Percentiles rank a stretch among this genome's conserved stretches.
Conservation (phyloP, 2,329 filamentous ascomycete species). For the Xylaria sp. region DNA sequence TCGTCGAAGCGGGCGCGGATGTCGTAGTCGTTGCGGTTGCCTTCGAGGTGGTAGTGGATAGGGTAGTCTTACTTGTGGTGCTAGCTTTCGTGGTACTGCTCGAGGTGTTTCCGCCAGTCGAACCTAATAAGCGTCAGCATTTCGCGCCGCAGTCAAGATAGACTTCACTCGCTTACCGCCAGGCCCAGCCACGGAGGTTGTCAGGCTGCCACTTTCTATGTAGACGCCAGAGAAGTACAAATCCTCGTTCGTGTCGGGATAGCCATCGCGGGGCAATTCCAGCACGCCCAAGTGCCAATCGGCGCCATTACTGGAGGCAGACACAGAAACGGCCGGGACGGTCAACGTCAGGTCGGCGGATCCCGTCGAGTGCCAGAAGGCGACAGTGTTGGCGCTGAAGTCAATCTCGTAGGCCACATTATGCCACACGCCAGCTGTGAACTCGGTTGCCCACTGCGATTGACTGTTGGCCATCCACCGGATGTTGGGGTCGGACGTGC, state of each 20-base stretch:
- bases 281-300: slow-evolving; percentile 80
- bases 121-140: slow-evolving; percentile 28
- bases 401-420: slow-evolving; percentile 81
- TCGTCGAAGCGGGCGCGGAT: slow-evolving; percentile 33
- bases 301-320: slow-evolving; percentile 72
- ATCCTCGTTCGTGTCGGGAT: slow-evolving; percentile 68
- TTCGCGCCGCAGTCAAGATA: background rate
- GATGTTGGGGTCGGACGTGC: slow-evolving; percentile 63
- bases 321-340: slow-evolving; percentile 68
- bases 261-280: slow-evolving; percentile 68
- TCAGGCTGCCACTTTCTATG: slow-evolving; percentile 67
- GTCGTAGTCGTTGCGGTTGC: slow-evolving; percentile 36
- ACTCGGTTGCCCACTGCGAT: slow-evolving; percentile 71
- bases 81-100: slow-evolving; percentile 30
- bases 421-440: slow-evolving; percentile 74
- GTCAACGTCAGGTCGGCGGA: slow-evolving; percentile 65
- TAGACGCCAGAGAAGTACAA: slow-evolving; percentile 79
- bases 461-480: slow-evolving; percentile 72
- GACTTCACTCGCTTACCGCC: slow-evolving; percentile 29
- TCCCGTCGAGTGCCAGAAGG: slow-evolving; percentile 77
- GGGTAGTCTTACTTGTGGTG: slow-evolving; percentile 29
- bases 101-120: slow-evolving; percentile 26
- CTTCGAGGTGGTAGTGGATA: slow-evolving; percentile 30
- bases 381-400: slow-evolving; percentile 70
- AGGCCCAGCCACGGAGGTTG: slow-evolving; percentile 47